Base-by-base conservation (phyloP, 169 alveolate genomes). In the Toxoplasma gondii region DNA sequence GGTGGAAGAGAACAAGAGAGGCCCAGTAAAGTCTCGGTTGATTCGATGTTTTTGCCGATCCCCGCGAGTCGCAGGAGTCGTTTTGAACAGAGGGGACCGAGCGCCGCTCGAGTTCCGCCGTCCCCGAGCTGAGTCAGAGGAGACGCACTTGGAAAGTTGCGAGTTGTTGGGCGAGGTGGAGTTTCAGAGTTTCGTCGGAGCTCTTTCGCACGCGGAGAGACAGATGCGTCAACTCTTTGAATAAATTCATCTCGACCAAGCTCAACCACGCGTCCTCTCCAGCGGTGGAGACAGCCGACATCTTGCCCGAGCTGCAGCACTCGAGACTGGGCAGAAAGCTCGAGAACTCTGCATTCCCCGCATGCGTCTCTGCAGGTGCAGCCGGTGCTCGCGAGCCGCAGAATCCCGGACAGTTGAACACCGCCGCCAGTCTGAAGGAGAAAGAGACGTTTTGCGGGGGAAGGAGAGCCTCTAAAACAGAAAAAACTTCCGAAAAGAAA, bases 161-260 rank as follows among this genome's bases (percentile, higher is more conserved):
- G 74, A 84, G 91, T 31, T 84, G 45, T 43, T 43, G 43, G 0
- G 91, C 91, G 36, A 84, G 91, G 74, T 84, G 54, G 41, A 29
- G 43, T 43, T 84, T 84, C 5, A 84, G 36, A 1, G 34, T n/a
- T 2, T 67, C 44, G 45, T 58, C 84, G 38, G n/a, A 53, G 22
- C 87, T 81, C 31, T n/a, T 34, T 19, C 93, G 58, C 87, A 88
- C 12, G 29, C 93, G 54, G 22, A 88, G 84, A 43, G 70, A 64
- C 45, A 88, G 84, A 45, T 88, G 93, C 27, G 93, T 88, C 58
- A 88, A 10, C 44, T 88, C 93, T 38, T 44, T 38, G 64, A 88
- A 88, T 67, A n/a, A 74, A 38, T 64, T 88, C 36, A 45, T 29
- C 69, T 88, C 93, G 17, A 88, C 64, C 16, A 88, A 39, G 70